A percentile compares a stretch with the other conserved stretches of the same genome.
These are phyloP conservation scores for Salix exigua DNA, from an alignment of 345 rosid genomes.

Conservation along the genomic window DNA sequence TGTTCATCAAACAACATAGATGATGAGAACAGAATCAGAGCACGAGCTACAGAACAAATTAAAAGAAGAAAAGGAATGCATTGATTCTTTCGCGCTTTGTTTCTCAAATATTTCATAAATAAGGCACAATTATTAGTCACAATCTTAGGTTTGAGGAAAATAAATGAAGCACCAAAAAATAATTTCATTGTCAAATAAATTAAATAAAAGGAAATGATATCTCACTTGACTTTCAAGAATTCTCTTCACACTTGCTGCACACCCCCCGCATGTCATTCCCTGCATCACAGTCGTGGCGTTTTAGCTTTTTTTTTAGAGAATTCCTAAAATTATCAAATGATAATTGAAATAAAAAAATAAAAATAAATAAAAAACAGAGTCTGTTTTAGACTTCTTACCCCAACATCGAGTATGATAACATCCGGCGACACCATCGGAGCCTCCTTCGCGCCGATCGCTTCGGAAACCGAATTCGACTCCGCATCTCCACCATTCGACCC, in stretches of 20 bases:
- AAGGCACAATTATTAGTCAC: background rate
- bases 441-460: constrained; percentile 31
- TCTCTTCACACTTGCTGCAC: constrained; percentile 92
- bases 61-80: background rate
- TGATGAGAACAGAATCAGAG: background rate
- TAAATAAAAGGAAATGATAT: background rate
- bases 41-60: background rate
- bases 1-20: constrained; percentile 21
- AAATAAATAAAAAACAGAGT: constrained; percentile 1
- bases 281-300: constrained; percentile 11
- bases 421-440: constrained; percentile 51
- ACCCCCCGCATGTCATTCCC: constrained; percentile 99
- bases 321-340: too few relatives aligned
- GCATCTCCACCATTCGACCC: constrained; percentile 58
- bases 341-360: background rate
- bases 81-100: background rate
- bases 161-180: background rate
- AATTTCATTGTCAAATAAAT: background rate
- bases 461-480: constrained; percentile 44
- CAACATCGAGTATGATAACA: constrained; percentile 82
- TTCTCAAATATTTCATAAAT: background rate
- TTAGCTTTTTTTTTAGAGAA: background rate
- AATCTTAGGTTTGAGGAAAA: background rate
- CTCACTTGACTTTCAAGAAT: constrained; percentile 89
- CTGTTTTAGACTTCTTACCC: constrained; percentile 44